Evolutionary conservation across 2,329 filamentous ascomycete genomes (phyloP).

Genomic region (Cladorrhinum sp.): DNA sequence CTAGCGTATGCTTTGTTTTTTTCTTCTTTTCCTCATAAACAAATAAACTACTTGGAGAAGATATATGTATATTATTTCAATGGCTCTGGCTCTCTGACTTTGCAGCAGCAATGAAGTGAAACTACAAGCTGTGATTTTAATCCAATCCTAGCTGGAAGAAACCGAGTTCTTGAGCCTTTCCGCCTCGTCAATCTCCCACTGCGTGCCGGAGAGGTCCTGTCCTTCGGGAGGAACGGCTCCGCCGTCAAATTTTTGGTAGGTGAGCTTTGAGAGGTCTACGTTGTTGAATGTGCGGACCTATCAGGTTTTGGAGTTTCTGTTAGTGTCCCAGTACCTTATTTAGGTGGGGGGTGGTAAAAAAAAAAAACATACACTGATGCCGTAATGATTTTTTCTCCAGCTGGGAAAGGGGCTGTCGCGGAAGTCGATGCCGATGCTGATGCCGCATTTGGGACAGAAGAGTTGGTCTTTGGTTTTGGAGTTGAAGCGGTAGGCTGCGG

Average conservation of each 20-base stretch:
- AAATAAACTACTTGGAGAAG: too few species aligned
- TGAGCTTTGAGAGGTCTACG: neutral
- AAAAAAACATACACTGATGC: constrained; percentile 39
- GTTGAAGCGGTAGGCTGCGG: constrained; percentile 44
- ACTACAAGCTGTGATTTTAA: too few species aligned
- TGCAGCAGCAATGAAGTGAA: too few species aligned
- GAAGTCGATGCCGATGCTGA: constrained; percentile 48
- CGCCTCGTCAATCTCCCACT: neutral
- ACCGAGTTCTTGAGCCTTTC: neutral
- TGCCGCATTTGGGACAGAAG: constrained; percentile 47
- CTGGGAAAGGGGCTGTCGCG: constrained; percentile 14
- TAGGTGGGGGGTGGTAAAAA: neutral
- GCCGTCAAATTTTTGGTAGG: neutral
- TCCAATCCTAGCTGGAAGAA: too few species aligned
- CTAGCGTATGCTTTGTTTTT: too few species aligned
- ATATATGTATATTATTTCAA: too few species aligned
- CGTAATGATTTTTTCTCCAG: constrained; percentile 32
- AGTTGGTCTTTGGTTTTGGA: constrained; percentile 46
- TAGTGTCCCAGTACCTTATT: neutral
- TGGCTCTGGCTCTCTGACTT: too few species aligned
- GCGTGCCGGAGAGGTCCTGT: neutral
- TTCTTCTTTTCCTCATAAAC: too few species aligned
- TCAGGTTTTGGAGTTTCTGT: too few species aligned
- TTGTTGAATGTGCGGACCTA: neutral
- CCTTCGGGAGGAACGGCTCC: neutral